phyloP scores from a whole-genome alignment of 2,329 filamentous ascomycete genomes.

The Penicillium sp. region DNA sequence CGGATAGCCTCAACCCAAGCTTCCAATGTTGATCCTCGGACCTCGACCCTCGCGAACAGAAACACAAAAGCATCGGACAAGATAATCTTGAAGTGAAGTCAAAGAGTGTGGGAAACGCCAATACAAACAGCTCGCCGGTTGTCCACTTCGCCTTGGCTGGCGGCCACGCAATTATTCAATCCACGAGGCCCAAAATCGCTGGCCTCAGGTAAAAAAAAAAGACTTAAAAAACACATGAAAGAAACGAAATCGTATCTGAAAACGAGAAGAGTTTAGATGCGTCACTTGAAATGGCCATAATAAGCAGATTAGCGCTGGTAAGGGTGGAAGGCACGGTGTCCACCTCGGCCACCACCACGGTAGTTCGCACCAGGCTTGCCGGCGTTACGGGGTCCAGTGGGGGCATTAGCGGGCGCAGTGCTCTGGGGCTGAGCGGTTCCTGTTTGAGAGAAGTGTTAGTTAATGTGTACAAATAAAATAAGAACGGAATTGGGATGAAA shows the following conservation, averaged over 20 bases:
- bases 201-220: constrained; percentile 4
- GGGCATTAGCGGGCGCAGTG: constrained; percentile 72
- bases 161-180: neutral
- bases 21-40: neutral
- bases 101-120: neutral
- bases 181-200: constrained; percentile 5
- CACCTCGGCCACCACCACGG: constrained; percentile 78
- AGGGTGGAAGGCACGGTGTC: constrained; percentile 73
- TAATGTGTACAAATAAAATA: neutral
- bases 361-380: constrained; percentile 91
- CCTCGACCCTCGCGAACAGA: neutral
- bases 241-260: constrained; percentile 7
- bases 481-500: neutral
- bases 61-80: neutral
- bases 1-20: neutral
- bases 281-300: neutral
- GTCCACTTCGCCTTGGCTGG: neutral
- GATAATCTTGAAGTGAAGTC: neutral
- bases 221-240: constrained; percentile 8
- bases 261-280: neutral
- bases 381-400: constrained; percentile 93
- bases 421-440: constrained; percentile 45
- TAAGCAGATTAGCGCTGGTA: constrained; percentile 52
- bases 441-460: constrained; percentile 8
- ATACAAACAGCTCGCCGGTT: neutral